Evolutionary conservation across 2,329 filamentous ascomycete species (phyloP), one percentile per base, ranked within the genome.

Genomic region (Mycosphaerelloides madeirae): DNA sequence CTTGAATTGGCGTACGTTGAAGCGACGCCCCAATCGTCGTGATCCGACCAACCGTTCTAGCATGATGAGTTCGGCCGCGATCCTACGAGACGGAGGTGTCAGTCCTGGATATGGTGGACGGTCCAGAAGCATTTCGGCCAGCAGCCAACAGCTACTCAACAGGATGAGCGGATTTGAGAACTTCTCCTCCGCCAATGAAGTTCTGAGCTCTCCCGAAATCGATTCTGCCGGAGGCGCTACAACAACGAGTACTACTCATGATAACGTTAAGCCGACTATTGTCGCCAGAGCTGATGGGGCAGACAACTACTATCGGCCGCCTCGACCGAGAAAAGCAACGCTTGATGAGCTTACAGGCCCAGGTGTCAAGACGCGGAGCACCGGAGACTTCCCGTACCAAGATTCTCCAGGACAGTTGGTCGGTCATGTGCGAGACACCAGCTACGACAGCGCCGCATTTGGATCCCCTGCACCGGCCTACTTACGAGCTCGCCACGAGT

Each of bases 261-360:
- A 48, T 7, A 47, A 47, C 3, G 36, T 45, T 13, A 22, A 39
- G 13, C 48, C 50, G 8, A 31, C 38, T 11, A 31, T 20, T 3
- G 43, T 28, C 6, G 44, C 47, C 38, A 57, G 56, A 34, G 53
- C 48, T 6, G 53, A 56, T 28, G 52, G 44, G 8, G 56, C 79
- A 1, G 88, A 95, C 63, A 87, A 87, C 0, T 97, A 93, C 61
- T 97, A 95, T 63, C 83, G 91, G 37, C 87, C 88, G 14, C 91
- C 90, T 13, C 76, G 90, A 53, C 75, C 81, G 43, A 78, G 84
- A 33, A 78, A 80, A 38, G 78, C 83, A 19, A 85, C 80, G 1
- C 66, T 79, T n/a, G 80, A 79, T 32, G 79, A 79, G 20, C 46
- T 64, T 2, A 56, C 64, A 6, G 64, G 65, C 1, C 67, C 71